Evolutionary conservation across 495 filamentous ascomycete genomes (phyloP), one percentile per base, ranked within the genome.

Genomic region (Aspergillus ostianus): DNA sequence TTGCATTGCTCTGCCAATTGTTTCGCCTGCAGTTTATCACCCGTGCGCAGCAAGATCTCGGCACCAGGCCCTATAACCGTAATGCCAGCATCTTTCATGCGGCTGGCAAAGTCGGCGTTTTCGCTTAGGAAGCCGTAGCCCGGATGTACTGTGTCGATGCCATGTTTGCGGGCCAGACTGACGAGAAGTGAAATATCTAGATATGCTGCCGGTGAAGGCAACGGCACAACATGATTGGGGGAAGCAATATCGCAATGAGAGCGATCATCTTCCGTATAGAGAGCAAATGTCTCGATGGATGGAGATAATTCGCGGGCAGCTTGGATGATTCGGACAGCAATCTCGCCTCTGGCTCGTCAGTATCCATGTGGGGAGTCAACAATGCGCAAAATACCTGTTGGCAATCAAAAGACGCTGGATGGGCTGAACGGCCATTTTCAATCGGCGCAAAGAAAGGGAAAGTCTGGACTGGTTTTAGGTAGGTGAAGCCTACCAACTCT

Each of bases 71-170:
- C 85, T 23, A 87, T 76, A 4, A 86, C 81, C 2, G 74, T 59
- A 17, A 76, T 66, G 2, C 76, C 71, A 15, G 74, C 77, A 61
- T 83, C 78, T 10, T 80, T 67, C 78, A 84, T 81, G 19, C 77
- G 73, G 17, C 59, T 59, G 0, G 82, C 73, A 58, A 87, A 84
- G 3, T 82, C 81, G 15, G 79, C 67, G 54, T 77, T 84, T 64
- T 87, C 85, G 26, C 82, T 84, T 3, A 87, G 72, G 56, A 87
- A 87, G 10, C 85, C 85, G 71, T 87, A 87, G 0, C 85, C 85
- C 0, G 85, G 84, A 64, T 86, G 84, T 5, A 87, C 72, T 13
- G 82, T 70, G 58, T 87, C 80, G n/a, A 85, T 81, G 0, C 61
- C 63, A 63, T 85, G 67, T 48, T 80, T 70, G 57, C 77, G 75